Conservation (phyloP, 1,139 yeast species). For the Debaryomycetaceae sp. region DNA sequence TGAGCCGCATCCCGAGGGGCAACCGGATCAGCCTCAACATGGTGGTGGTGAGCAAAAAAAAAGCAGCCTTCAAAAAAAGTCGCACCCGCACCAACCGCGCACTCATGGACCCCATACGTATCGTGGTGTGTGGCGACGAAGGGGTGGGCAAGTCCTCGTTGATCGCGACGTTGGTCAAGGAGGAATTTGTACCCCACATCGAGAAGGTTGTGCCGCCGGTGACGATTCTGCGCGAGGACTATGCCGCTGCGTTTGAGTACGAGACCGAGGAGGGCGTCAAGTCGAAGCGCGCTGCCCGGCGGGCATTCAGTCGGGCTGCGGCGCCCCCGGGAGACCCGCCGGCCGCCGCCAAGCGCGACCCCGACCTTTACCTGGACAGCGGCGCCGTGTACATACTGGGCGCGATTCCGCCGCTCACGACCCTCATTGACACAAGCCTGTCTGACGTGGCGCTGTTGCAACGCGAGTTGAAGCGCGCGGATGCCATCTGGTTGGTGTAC, state of each 20-base stretch:
- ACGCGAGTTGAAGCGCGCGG: slow-evolving; percentile 75
- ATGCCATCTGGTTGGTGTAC: slow-evolving; percentile 89
- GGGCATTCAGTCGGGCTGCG: no score
- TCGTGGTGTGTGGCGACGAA: slow-evolving; percentile 95
- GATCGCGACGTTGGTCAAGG: slow-evolving; percentile 76
- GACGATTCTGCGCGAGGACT: slow-evolving; percentile 52
- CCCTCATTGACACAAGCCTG: slow-evolving; percentile 75
- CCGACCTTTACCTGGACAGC: slow-evolving; percentile 5
- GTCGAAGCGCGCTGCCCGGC: no score
- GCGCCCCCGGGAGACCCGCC: no score
- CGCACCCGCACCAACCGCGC: neutral
- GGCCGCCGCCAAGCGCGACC: no score
- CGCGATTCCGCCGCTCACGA: slow-evolving; percentile 63
- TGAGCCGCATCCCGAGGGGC: neutral
- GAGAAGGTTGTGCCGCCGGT: slow-evolving; percentile 80
- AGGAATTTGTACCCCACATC: slow-evolving; percentile 66
- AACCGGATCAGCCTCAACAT: no score
- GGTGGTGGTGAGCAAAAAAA: neutral
- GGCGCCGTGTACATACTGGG: slow-evolving; percentile 21
- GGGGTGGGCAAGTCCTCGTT: slow-evolving; percentile 81
- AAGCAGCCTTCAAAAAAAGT: neutral
- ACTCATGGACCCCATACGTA: slow-evolving; percentile 47
- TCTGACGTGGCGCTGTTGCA: slow-evolving; percentile 60
- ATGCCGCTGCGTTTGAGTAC: slow-evolving; percentile 25
- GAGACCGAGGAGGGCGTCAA: neutral